These are phyloP conservation scores for Aeschynomene evenia DNA, from an alignment of 306 rosid genomes.

Conservation along the genomic window DNA sequence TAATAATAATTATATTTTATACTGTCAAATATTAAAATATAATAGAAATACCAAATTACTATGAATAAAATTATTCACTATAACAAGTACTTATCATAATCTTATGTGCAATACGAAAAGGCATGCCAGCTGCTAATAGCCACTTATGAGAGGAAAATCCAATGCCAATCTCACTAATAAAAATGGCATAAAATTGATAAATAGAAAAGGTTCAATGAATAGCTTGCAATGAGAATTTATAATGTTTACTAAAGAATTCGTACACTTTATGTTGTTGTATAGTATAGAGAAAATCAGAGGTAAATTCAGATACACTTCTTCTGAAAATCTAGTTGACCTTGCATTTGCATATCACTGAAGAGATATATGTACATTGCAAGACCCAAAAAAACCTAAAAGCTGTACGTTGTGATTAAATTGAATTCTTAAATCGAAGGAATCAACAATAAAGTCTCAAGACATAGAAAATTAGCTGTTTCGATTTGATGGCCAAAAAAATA, in stretches of 20 bases:
- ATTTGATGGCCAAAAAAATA: background rate
- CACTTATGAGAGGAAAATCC: background rate
- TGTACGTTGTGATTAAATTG: background rate
- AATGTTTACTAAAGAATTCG: background rate
- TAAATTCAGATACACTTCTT: background rate
- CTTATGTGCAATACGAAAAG: background rate
- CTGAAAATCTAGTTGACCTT: background rate
- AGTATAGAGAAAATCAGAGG: background rate
- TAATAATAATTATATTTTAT: too few species aligned
- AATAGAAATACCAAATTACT: too few species aligned
- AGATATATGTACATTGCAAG: background rate
- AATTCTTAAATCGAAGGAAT: background rate
- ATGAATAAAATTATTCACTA: too few species aligned
- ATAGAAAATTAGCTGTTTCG: background rate
- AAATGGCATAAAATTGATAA: background rate
- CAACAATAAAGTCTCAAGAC: background rate
- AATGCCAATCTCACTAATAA: background rate
- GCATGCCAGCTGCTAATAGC: background rate
- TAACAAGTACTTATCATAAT: too few species aligned
- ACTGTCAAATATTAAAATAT: too few species aligned
- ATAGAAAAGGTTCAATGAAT: background rate
- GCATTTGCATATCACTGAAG: background rate
- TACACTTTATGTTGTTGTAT: background rate
- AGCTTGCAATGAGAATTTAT: background rate
- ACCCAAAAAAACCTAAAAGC: background rate